phyloP scores from a whole-genome alignment of 179 eudicot genomes.

The Silene vulgaris region DNA sequence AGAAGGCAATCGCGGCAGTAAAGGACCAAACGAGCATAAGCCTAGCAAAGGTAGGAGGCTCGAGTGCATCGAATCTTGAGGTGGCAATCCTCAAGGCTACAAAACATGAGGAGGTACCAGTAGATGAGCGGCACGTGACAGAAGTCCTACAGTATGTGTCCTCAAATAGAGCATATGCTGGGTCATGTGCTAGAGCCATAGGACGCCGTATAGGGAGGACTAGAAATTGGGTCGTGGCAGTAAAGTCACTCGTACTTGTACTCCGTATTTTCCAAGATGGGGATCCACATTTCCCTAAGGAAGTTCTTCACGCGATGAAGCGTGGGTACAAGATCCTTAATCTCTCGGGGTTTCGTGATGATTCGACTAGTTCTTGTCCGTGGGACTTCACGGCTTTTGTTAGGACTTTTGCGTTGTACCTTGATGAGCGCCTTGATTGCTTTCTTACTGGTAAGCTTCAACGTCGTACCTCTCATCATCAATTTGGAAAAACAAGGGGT shows the following conservation, averaged over 20 bases:
- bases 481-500: background rate
- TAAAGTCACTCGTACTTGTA: slow-evolving; percentile 62
- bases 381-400: slow-evolving; percentile 88
- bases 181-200: slow-evolving; percentile 62
- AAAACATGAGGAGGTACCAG: slow-evolving; percentile 55
- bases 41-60: slow-evolving; percentile 57
- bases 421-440: slow-evolving; percentile 81
- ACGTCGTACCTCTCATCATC: slow-evolving; percentile 29
- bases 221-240: slow-evolving; percentile 70
- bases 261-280: slow-evolving; percentile 80
- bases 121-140: slow-evolving; percentile 47
- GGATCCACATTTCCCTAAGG: slow-evolving; percentile 84
- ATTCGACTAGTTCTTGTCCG: slow-evolving; percentile 56
- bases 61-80: slow-evolving; percentile 47
- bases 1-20: slow-evolving; percentile 74
- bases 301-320: slow-evolving; percentile 73
- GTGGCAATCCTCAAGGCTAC: slow-evolving; percentile 74
- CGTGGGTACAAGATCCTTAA: slow-evolving; percentile 67
- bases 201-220: slow-evolving; percentile 76
- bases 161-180: slow-evolving; percentile 49
- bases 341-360: slow-evolving; percentile 57
- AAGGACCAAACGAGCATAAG: slow-evolving; percentile 89
- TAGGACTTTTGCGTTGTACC: slow-evolving; percentile 62
- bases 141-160: slow-evolving; percentile 50
- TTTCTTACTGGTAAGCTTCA: slow-evolving; percentile 79